Conservation (phyloP, 2,329 filamentous ascomycete species). For the Monilinia fructigena region DNA sequence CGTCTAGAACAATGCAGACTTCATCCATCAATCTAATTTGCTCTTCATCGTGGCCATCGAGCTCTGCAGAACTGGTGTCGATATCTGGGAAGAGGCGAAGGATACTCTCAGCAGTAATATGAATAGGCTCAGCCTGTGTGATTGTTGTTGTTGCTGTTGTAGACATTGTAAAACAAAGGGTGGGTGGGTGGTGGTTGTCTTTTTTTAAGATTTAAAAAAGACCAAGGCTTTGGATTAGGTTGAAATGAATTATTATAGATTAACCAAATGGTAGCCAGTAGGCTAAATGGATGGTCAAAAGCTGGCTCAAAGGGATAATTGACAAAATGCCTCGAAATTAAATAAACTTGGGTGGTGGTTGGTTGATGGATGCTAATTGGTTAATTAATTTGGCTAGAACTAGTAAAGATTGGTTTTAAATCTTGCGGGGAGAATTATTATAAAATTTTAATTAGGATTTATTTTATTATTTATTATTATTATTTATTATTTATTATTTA, state of each 20-base stretch:
- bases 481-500: too few species aligned
- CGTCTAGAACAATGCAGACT: slow-evolving; percentile 94
- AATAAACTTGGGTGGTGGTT: too few species aligned
- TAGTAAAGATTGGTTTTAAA: not conserved
- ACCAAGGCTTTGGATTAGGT: not conserved
- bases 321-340: too few species aligned
- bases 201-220: not conserved
- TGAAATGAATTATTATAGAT: too few species aligned
- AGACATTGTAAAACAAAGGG: slow-evolving; percentile 26
- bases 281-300: not conserved
- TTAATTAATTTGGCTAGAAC: not conserved
- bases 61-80: slow-evolving; percentile 66
- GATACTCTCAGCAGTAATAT: slow-evolving; percentile 83
- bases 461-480: too few species aligned
- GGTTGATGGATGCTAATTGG: too few species aligned
- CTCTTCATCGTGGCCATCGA: slow-evolving; percentile 93
- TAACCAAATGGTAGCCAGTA: too few species aligned
- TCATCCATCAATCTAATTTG: slow-evolving; percentile 99
- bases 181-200: not conserved
- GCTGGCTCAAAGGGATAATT: not conserved
- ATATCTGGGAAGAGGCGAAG: slow-evolving; percentile 84
- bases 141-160: slow-evolving; percentile 45
- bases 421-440: not conserved
- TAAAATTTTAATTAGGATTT: too few species aligned
- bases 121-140: slow-evolving; percentile 59